These are phyloP conservation scores for Zizania palustris DNA, from an alignment of 202 grass and related monocot genomes.

Conservation along the genomic window DNA sequence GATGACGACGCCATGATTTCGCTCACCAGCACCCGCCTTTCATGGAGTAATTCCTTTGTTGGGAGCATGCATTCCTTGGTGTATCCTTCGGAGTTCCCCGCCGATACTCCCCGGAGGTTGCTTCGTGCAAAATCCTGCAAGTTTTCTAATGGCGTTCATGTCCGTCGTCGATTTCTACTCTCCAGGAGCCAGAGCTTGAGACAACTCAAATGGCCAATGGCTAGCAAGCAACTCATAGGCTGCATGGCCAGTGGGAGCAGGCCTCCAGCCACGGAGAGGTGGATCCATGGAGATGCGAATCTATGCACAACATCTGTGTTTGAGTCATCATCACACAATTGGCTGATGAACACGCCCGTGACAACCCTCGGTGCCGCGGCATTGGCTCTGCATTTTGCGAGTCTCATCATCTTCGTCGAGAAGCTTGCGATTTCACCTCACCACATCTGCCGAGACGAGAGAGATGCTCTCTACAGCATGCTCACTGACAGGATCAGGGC, in stretches of 20 bases:
- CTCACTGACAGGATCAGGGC: constrained; percentile 51
- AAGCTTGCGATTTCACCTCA: constrained; percentile 55
- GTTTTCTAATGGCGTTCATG: background rate
- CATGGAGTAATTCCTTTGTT: constrained; percentile 53
- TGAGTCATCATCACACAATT: constrained; percentile 19
- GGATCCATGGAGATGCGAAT: constrained; percentile 38
- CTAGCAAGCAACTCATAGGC: constrained; percentile 51
- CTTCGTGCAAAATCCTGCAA: constrained; percentile 37
- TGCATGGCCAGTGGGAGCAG: constrained; percentile 53
- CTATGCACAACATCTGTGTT: constrained; percentile 43
- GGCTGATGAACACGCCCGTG: constrained; percentile 38
- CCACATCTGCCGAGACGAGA: constrained; percentile 58
- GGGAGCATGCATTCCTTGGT: constrained; percentile 36
- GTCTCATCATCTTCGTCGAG: constrained; percentile 70
- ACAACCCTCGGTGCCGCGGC: constrained; percentile 56
- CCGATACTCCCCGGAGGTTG: background rate
- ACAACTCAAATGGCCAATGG: constrained; percentile 57
- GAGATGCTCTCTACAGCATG: constrained; percentile 83
- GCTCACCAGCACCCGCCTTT: constrained; percentile 25
- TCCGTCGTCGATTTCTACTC: constrained; percentile 26
- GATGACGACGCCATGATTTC: background rate
- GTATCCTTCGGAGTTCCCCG: constrained; percentile 39
- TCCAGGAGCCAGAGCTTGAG: constrained; percentile 49
- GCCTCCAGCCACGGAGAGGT: constrained; percentile 48
- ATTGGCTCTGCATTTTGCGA: constrained; percentile 67